Base-by-base conservation (phyloP, 2,329 filamentous ascomycete species). In the Aspergillus sp. region DNA sequence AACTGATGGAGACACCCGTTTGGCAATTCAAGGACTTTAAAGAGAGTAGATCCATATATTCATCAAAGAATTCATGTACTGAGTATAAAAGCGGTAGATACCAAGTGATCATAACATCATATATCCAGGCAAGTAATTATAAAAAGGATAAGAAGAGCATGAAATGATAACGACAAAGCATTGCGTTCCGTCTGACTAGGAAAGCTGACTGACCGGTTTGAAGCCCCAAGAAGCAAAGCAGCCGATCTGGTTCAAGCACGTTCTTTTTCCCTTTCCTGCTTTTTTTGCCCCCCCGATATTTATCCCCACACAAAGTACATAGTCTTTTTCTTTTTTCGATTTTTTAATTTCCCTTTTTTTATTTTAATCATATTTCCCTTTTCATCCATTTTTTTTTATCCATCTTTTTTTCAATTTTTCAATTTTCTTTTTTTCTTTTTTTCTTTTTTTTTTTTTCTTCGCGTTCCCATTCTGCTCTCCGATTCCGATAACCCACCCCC, bases 251-350 rank as follows among this genome's bases (percentile, higher is more conserved):
- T 55, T 60, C 63, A 61, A 68, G 65, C 67, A 69, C 67, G 64
- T 69, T 68, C 68, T 70, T 65, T 64, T 65, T 60, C 43, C 52
- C 52, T 45, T 55, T 55, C 41, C 52, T 55, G 52, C 52, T 63
- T 63, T 65, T 67, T 66, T 64, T 67, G 53, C 55, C 64, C 60
- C 61, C 63, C 62, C 61, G 60, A 63, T 74, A 78, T 79, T 67
- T 70, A 75, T 66, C 62, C 62, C 67, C 67, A 68, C 70, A 70
- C 67, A 65, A 57, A 62, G 58, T 63, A 60, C 57, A 43, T 56
- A 55, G 50, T 39, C 36, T 59, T 64, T 63, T 63, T 65, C 48
- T 39, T 47, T 62, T 60, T 58, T 57, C 64, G 55, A 59, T 60
- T 58, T 60, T 58, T 61, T 65, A 56, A 48, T 55, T 58, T 43